These are phyloP conservation scores for Eucalyptus melliodora DNA, from an alignment of 345 rosid species.

Conservation along the genomic window DNA sequence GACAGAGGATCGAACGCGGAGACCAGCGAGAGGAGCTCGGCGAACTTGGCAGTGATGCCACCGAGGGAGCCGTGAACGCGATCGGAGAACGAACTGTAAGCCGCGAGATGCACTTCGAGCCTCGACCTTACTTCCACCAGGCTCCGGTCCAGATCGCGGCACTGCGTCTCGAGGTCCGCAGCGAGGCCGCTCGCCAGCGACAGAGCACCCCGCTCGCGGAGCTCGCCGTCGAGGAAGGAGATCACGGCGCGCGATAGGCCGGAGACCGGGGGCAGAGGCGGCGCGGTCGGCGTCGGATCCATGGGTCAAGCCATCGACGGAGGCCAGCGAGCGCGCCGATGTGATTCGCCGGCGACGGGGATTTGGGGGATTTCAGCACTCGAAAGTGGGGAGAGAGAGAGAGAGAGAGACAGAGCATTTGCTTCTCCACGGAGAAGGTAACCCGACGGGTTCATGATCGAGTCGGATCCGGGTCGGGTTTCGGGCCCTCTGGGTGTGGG, in stretches of 20 bases:
- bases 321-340: conserved; percentile 23
- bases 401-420: neutral
- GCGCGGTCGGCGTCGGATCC: conserved; percentile 29
- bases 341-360: neutral
- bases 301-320: conserved; percentile 10
- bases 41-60: conserved; percentile 29
- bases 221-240: conserved; percentile 41
- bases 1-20: conserved; percentile 14
- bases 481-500: neutral
- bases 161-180: conserved; percentile 44
- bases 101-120: conserved; percentile 35
- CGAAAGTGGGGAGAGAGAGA: conserved; percentile 25
- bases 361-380: neutral
- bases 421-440: neutral
- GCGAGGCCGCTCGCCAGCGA: conserved; percentile 30
- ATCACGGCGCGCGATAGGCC: conserved; percentile 30
- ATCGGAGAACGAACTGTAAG: conserved; percentile 63
- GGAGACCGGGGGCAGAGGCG: conserved; percentile 33
- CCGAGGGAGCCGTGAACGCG: conserved; percentile 21
- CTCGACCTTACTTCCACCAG: conserved; percentile 33
- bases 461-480: neutral
- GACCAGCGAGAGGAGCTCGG: conserved; percentile 38
- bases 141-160: conserved; percentile 44
- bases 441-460: neutral
- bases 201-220: conserved; percentile 29